phyloP scores from a whole-genome alignment of 2,329 filamentous ascomycete genomes.

The Colletotrichum sp. region DNA sequence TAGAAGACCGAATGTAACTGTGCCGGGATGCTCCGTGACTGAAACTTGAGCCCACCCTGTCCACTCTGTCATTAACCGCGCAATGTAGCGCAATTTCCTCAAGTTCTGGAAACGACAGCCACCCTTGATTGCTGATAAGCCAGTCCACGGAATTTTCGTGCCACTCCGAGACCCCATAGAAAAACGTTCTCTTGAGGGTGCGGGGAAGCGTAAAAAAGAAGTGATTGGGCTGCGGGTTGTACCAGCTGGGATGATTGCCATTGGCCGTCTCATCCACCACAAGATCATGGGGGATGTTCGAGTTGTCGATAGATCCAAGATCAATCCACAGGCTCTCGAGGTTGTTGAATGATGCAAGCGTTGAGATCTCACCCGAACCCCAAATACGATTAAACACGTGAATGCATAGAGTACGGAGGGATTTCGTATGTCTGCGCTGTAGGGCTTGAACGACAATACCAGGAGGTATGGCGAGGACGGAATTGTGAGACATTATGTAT shows the following conservation, averaged over 20 bases:
- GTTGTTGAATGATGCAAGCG: not conserved
- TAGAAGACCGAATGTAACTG: not conserved
- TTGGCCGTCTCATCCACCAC: not conserved
- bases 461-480: not conserved
- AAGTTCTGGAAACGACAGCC: not conserved
- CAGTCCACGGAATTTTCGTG: not conserved
- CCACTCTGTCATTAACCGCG: not conserved
- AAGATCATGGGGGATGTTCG: fast-evolving
- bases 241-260: not conserved
- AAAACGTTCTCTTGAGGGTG: not conserved
- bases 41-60: not conserved
- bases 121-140: not conserved
- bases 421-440: not conserved
- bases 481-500: fast-evolving
- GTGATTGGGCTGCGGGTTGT: not conserved
- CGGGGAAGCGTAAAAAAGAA: not conserved
- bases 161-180: not conserved
- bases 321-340: not conserved
- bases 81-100: not conserved
- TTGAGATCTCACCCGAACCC: not conserved
- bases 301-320: not conserved
- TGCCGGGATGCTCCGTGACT: not conserved
- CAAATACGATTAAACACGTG: not conserved
- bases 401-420: not conserved
- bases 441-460: not conserved